These are phyloP conservation scores for Fusarium temperatum DNA, from an alignment of 2,329 filamentous ascomycete genomes.

Conservation along the genomic window DNA sequence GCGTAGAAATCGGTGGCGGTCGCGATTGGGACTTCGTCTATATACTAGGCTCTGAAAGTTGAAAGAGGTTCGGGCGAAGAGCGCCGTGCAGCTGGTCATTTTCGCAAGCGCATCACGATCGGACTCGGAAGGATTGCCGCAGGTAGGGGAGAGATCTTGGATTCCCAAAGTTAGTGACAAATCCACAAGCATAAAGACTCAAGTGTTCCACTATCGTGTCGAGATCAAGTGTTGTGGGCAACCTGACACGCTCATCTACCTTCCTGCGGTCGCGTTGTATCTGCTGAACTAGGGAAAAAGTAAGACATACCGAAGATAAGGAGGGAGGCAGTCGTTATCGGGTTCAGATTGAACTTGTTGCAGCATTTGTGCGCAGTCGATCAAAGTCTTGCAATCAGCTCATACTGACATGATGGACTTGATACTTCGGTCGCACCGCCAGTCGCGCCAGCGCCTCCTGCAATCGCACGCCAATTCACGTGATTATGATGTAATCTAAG, in stretches of 20 bases:
- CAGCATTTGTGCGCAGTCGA: rapidly evolving
- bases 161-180: rapidly evolving
- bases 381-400: too few species aligned
- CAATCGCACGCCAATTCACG: not conserved
- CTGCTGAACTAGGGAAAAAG: not conserved
- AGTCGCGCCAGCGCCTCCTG: not conserved
- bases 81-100: not conserved
- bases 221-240: not conserved
- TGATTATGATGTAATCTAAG: not conserved
- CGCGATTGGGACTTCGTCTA: not conserved
- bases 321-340: too few species aligned
- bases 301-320: rapidly evolving
- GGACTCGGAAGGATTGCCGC: not conserved
- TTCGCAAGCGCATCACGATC: not conserved
- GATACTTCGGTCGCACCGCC: not conserved
- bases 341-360: rapidly evolving
- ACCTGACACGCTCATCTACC: not conserved
- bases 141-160: too few species aligned
- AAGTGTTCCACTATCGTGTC: not conserved
- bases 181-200: too few species aligned
- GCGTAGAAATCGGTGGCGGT: not conserved
- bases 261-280: not conserved
- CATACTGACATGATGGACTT: not conserved
- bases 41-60: not conserved
- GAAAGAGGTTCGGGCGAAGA: not conserved